A percentile compares a stretch with the other conserved stretches of the same genome.
Conservation (phyloP, 495 filamentous ascomycete species). For the Tuber indicum region DNA sequence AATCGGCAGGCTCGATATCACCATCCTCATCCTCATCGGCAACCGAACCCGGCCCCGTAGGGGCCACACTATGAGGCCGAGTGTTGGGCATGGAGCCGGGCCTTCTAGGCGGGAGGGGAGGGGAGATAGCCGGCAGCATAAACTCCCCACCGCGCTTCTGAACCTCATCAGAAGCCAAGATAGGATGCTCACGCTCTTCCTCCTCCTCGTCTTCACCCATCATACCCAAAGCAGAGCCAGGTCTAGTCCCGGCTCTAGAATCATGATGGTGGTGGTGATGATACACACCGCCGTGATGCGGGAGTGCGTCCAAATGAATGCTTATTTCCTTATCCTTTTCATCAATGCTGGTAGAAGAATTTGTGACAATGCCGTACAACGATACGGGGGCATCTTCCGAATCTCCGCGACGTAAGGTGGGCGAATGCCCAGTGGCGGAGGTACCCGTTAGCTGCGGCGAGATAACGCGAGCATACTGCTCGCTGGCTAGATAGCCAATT, state of each 20-base stretch:
- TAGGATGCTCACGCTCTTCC: conserved; percentile 57
- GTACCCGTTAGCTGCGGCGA: conserved; percentile 25
- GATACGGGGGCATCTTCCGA: conserved; percentile 52
- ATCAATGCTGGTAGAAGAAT: conserved; percentile 47
- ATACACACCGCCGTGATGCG: conserved; percentile 56
- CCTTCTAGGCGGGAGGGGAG: conserved; percentile 48
- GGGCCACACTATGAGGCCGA: conserved; percentile 27
- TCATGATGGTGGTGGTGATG: conserved; percentile 30
- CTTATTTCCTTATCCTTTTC: conserved; percentile 68
- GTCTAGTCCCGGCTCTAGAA: conserved; percentile 29
- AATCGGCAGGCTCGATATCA: conserved; percentile 20
- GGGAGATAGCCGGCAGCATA: conserved; percentile 52
- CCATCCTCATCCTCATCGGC: conserved; percentile 19
- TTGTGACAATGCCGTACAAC: conserved; percentile 47
- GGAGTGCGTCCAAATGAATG: conserved; percentile 48
- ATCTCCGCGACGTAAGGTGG: conserved; percentile 49
- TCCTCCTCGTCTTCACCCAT: conserved; percentile 49
- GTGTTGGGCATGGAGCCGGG: conserved; percentile 26
- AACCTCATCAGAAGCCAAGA: conserved; percentile 86
- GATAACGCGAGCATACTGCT: conserved; percentile 42
- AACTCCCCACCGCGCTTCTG: conserved; percentile 60
- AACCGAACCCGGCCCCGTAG: conserved; percentile 10
- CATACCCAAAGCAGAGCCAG: conserved; percentile 31
- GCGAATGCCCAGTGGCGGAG: not conserved
- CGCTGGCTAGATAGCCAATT: conserved; percentile 45